Conservation (phyloP, 495 filamentous ascomycete species). For the Talaromyces proteolyticus region DNA sequence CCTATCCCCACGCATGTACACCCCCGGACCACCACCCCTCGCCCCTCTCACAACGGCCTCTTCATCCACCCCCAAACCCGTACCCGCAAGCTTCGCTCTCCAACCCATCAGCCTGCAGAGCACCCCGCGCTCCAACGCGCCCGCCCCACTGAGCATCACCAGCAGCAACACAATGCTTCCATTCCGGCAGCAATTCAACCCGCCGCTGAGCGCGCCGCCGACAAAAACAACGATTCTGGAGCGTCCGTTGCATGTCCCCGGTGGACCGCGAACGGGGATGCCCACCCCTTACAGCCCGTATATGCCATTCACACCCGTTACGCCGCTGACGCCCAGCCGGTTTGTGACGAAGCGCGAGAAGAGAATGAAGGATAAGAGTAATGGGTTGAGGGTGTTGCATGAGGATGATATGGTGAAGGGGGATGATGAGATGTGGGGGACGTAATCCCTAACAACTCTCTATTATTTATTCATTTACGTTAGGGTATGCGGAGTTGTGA, state of each 20-base stretch:
- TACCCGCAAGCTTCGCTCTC: slow-evolving; percentile 10
- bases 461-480: background rate
- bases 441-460: slow-evolving; percentile 12
- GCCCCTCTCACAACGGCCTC: slow-evolving; percentile 24
- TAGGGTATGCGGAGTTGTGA: background rate
- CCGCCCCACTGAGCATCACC: slow-evolving; percentile 31
- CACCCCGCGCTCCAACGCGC: slow-evolving; percentile 17
- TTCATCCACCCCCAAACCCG: slow-evolving; percentile 10
- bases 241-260: slow-evolving; percentile 47
- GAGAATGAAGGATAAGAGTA: slow-evolving; percentile 44
- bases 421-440: slow-evolving; percentile 54
- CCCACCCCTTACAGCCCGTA: slow-evolving; percentile 85
- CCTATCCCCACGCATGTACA: slow-evolving; percentile 52
- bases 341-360: slow-evolving; percentile 70
- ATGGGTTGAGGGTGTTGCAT: slow-evolving; percentile 31
- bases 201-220: slow-evolving; percentile 48
- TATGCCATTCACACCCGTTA: slow-evolving; percentile 83
- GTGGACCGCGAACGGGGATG: slow-evolving; percentile 65
- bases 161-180: slow-evolving; percentile 42
- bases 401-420: slow-evolving; percentile 45
- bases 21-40: slow-evolving; percentile 49
- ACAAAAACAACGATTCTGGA: slow-evolving; percentile 80
- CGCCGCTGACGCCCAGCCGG: slow-evolving; percentile 76
- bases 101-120: slow-evolving; percentile 11
- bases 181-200: slow-evolving; percentile 46